Conservation (phyloP, 2,329 filamentous ascomycete genomes). For the Microcyclospora tardicrescens region DNA sequence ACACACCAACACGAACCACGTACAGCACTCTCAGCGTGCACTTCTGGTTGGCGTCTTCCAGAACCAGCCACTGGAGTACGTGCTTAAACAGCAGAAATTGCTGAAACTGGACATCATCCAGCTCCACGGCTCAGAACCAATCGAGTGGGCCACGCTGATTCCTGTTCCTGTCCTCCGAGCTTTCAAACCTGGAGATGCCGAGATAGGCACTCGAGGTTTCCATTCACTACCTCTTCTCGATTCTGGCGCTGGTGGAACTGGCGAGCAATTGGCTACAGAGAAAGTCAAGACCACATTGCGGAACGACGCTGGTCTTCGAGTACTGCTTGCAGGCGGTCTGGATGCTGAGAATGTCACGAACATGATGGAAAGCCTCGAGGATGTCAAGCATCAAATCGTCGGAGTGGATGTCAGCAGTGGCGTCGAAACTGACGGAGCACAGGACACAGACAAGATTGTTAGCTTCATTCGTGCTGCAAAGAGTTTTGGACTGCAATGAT, state of each 20-base stretch:
- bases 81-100: constrained; percentile 63
- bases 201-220: constrained; percentile 61
- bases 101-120: constrained; percentile 81
- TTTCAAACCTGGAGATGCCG: constrained; percentile 66
- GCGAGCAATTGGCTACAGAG: constrained; percentile 59
- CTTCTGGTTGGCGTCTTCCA: constrained; percentile 88
- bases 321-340: constrained; percentile 77
- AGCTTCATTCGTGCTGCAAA: constrained; percentile 70
- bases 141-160: constrained; percentile 83
- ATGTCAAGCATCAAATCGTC: constrained; percentile 47
- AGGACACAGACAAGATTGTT: constrained; percentile 68
- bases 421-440: constrained; percentile 70
- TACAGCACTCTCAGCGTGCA: constrained; percentile 47
- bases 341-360: constrained; percentile 64
- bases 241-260: constrained; percentile 70
- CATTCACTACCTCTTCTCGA: constrained; percentile 78
- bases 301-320: constrained; percentile 54
- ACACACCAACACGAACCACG: constrained; percentile 32
- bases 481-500: constrained; percentile 11
- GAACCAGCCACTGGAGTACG: constrained; percentile 72
- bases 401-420: constrained; percentile 92
- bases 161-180: constrained; percentile 83
- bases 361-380: constrained; percentile 47
- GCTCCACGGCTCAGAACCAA: constrained; percentile 78
- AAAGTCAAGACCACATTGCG: constrained; percentile 55